Conservation (phyloP, 257 asterid genomes). For the Handroanthus guayacan region DNA sequence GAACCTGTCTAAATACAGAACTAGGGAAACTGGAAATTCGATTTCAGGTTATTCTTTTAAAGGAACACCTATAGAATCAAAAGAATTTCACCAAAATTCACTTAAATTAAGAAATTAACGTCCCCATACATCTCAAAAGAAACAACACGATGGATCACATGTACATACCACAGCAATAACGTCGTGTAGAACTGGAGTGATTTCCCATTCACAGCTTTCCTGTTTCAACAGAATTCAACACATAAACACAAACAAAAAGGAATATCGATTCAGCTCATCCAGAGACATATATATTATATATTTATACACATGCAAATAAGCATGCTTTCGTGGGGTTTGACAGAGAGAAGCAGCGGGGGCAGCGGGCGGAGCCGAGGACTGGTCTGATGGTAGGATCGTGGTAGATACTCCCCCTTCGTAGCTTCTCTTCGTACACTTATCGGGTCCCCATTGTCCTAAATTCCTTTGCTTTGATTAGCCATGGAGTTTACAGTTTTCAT, state of each 20-base stretch:
- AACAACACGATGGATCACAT: neutral
- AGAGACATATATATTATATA: no score
- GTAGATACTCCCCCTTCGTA: constrained; percentile 68
- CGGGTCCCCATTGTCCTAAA: constrained; percentile 70
- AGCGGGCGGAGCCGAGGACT: constrained; percentile 81
- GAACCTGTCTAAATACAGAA: neutral
- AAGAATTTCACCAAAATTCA: neutral
- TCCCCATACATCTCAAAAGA: neutral
- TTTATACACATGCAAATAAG: constrained; percentile 5
- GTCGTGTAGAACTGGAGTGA: constrained; percentile 67
- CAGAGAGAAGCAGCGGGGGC: constrained; percentile 86
- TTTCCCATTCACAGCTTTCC: constrained; percentile 65
- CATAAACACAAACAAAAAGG: neutral
- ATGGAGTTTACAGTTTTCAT: no score
- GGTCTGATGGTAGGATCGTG: constrained; percentile 82
- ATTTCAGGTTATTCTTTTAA: constrained; percentile 1
- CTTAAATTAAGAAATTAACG: neutral
- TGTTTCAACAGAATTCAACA: constrained; percentile 27
- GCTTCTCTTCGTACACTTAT: constrained; percentile 83
- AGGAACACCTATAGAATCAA: neutral
- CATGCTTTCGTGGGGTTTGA: constrained; percentile 51
- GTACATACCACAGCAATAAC: constrained; percentile 63
- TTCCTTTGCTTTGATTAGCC: neutral
- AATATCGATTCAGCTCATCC: neutral
- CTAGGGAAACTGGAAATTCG: neutral